A percentile compares a stretch with the other conserved stretches of the same genome.
phyloP scores from a whole-genome alignment of 768 basidiomycete genomes.

The Lentinula sp. region DNA sequence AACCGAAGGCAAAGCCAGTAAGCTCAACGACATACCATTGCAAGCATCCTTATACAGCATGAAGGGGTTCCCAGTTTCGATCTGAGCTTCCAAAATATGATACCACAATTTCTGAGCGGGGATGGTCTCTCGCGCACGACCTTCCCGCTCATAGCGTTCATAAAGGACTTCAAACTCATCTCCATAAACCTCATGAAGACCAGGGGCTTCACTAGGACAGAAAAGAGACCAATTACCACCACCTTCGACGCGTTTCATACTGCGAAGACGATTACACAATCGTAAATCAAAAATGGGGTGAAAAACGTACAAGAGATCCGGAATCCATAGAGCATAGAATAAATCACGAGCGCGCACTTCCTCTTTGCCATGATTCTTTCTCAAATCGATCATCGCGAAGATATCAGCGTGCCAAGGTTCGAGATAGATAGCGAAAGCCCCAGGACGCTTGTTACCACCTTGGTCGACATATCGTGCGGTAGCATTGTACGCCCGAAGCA shows the following conservation, averaged over 20 bases:
- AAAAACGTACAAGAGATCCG: conserved; percentile 81
- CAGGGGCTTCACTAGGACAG: conserved; percentile 95
- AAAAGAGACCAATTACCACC: conserved; percentile 93
- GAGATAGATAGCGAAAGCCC: conserved; percentile 96
- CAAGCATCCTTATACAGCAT: conserved; percentile 98
- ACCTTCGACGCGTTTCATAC: conserved; percentile 95
- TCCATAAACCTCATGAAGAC: conserved; percentile 81
- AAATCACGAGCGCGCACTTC: conserved; percentile 94
- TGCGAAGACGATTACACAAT: conserved; percentile 17
- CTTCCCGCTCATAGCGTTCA: conserved; percentile 85
- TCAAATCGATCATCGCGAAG: conserved; percentile 94
- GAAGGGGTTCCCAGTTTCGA: conserved; percentile 98
- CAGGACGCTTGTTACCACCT: conserved; percentile 98
- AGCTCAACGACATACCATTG: conserved; percentile 55
- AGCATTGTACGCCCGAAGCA: conserved; percentile 97
- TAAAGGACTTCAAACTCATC: conserved; percentile 86
- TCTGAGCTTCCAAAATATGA: conserved; percentile 92
- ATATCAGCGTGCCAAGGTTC: conserved; percentile 99
- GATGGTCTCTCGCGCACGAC: conserved; percentile 75
- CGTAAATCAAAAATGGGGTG: not conserved
- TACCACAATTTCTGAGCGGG: conserved; percentile 99
- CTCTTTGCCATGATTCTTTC: conserved; percentile 99
- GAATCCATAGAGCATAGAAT: conserved; percentile 98
- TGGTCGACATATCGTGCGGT: conserved; percentile 99
- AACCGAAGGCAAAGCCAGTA: not conserved